Conservation (phyloP, 202 grass and related monocot species). For the Eragrostis tef region DNA sequence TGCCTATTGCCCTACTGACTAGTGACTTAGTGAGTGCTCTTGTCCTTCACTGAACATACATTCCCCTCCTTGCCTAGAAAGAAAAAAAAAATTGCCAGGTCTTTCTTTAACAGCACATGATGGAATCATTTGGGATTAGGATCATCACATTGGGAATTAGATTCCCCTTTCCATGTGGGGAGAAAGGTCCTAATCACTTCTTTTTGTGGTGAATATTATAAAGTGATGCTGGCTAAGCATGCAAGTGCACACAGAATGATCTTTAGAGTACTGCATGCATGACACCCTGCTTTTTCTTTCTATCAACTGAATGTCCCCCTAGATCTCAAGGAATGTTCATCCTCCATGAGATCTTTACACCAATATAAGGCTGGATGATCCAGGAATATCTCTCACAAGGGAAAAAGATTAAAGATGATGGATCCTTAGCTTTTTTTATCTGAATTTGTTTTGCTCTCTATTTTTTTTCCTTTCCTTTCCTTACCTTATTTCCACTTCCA, state of each 20-base stretch:
- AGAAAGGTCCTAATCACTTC: conserved; percentile 83
- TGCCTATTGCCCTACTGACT: conserved; percentile 16
- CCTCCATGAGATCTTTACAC: conserved; percentile 55
- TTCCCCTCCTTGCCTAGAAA: conserved; percentile 32
- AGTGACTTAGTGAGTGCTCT: conserved; percentile 31
- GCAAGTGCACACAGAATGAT: conserved; percentile 71
- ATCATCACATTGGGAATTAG: conserved; percentile 50
- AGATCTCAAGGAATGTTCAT: conserved; percentile 67
- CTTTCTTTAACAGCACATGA: conserved; percentile 59
- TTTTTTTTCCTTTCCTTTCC: no score
- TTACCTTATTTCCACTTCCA: no score
- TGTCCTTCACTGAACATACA: conserved; percentile 46
- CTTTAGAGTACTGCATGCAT: conserved; percentile 60
- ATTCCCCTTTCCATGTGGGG: conserved; percentile 56
- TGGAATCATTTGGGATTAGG: conserved; percentile 40
- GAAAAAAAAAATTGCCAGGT: conserved; percentile 36
- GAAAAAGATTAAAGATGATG: conserved; percentile 47
- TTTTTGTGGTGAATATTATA: conserved; percentile 67
- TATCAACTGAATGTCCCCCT: conserved; percentile 70
- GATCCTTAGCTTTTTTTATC: conserved; percentile 38
- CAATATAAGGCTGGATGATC: conserved; percentile 63
- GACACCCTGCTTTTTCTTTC: conserved; percentile 54
- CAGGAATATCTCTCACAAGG: conserved; percentile 53
- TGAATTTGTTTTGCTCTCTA: no score
- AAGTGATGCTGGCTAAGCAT: conserved; percentile 60